Evolutionary conservation across 2,329 filamentous ascomycete genomes (phyloP).

Genomic region (Didymella pinodella): DNA sequence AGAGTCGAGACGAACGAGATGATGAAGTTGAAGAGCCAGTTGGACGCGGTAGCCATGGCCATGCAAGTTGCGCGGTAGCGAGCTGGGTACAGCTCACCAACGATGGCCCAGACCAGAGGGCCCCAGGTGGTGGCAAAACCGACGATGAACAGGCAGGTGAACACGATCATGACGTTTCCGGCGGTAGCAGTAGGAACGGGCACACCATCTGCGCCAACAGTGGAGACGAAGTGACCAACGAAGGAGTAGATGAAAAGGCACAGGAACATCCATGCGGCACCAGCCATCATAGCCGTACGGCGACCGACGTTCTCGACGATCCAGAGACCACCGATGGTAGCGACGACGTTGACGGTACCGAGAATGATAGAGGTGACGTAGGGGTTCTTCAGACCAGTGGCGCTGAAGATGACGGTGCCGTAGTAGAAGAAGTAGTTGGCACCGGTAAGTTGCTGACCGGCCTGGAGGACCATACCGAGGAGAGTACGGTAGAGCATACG

Average conservation of each 20-base stretch:
- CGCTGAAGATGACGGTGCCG: slow-evolving; percentile 56
- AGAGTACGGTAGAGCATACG: slow-evolving; percentile 72
- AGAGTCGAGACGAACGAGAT: slow-evolving; percentile 79
- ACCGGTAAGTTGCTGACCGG: slow-evolving; percentile 73
- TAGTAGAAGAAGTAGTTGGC: slow-evolving; percentile 72
- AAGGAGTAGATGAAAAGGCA: slow-evolving; percentile 66
- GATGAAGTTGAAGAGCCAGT: slow-evolving; percentile 58
- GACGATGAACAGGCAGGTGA: slow-evolving; percentile 73
- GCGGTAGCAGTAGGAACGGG: slow-evolving; percentile 52
- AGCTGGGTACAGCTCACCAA: slow-evolving; percentile 72
- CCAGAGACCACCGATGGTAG: slow-evolving; percentile 56
- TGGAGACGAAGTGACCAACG: slow-evolving; percentile 53
- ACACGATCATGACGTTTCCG: slow-evolving; percentile 70
- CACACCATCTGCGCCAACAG: slow-evolving; percentile 39
- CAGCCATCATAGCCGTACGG: slow-evolving; percentile 56
- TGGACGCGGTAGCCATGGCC: slow-evolving; percentile 54
- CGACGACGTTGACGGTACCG: slow-evolving; percentile 59
- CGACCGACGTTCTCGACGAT: slow-evolving; percentile 59
- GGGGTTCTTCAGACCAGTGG: slow-evolving; percentile 53
- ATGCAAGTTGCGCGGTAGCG: slow-evolving; percentile 59
- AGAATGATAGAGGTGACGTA: slow-evolving; percentile 60
- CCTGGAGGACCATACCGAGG: slow-evolving; percentile 69
- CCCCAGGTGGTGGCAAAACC: slow-evolving; percentile 75
- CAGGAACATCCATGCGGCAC: slow-evolving; percentile 58
- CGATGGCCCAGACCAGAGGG: slow-evolving; percentile 74